These are phyloP conservation scores for Vachellia pachyceras DNA, from an alignment of 306 rosid species.

Conservation along the genomic window DNA sequence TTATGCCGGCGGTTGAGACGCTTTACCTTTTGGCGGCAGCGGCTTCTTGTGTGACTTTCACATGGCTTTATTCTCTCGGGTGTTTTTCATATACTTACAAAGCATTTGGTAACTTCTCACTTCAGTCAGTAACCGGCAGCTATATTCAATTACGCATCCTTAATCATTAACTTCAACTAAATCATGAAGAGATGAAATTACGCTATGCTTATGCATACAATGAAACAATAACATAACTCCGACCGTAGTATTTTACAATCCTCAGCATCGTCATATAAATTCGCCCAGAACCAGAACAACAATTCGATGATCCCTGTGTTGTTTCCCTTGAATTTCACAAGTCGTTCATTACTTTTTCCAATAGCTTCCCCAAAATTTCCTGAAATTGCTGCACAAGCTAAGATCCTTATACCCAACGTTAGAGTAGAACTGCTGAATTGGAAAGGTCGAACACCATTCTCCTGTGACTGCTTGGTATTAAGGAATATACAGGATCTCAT, in stretches of 20 bases:
- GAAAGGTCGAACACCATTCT: slow-evolving; percentile 14
- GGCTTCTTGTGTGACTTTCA: background rate
- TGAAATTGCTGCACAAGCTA: slow-evolving; percentile 6
- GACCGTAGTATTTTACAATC: slow-evolving; percentile 30
- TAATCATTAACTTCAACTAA: background rate
- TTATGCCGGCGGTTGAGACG: too few species aligned
- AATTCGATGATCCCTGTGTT: slow-evolving; percentile 13
- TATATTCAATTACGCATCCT: background rate
- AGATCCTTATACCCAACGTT: slow-evolving; percentile 29
- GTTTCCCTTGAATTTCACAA: slow-evolving; percentile 31
- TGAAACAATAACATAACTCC: slow-evolving; percentile 16
- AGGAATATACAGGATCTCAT: slow-evolving; percentile 21
- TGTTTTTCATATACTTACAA: background rate
- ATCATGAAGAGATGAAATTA: background rate
- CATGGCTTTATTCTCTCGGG: background rate
- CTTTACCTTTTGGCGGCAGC: too few species aligned
- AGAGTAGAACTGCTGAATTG: slow-evolving; percentile 32
- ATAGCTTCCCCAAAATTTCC: too few species aligned
- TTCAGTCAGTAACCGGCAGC: background rate
- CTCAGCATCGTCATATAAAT: slow-evolving; percentile 7
- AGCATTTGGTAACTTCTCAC: background rate
- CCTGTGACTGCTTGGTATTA: slow-evolving; percentile 18
- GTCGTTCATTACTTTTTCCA: too few species aligned
- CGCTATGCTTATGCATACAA: background rate
- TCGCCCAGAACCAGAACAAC: slow-evolving; percentile 31